phyloP scores from a whole-genome alignment of 2,329 filamentous ascomycete species.

The Alternaria rosae region DNA sequence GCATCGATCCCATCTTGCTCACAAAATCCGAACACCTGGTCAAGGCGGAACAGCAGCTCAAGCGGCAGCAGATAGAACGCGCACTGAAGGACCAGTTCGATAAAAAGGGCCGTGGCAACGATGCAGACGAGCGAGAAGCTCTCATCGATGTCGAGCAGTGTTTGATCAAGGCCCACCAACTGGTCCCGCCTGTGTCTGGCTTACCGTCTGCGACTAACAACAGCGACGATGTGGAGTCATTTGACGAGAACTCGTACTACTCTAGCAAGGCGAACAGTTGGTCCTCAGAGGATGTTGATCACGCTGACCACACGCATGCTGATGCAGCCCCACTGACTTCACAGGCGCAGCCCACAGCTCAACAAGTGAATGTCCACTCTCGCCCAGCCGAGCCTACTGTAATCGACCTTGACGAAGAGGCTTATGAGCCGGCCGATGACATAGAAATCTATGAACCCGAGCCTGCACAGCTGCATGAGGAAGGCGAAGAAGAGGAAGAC shows the following conservation, averaged over 20 bases:
- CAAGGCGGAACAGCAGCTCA: constrained; percentile 79
- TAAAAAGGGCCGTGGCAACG: constrained; percentile 60
- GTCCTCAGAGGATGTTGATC: constrained; percentile 58
- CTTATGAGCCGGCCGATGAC: constrained; percentile 50
- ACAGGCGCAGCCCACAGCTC: constrained; percentile 34
- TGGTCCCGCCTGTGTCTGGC: constrained; percentile 74
- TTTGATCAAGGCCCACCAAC: constrained; percentile 68
- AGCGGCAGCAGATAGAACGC: constrained; percentile 82
- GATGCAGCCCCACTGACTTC: constrained; percentile 40
- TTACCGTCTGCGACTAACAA: constrained; percentile 63
- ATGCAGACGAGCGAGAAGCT: constrained; percentile 57
- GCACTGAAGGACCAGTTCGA: constrained; percentile 79
- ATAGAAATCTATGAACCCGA: constrained; percentile 50
- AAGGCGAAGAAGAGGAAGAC: constrained; percentile 49
- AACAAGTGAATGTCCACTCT: constrained; percentile 24
- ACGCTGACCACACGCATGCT: constrained; percentile 38
- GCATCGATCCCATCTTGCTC: constrained; percentile 82
- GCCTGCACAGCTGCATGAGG: constrained; percentile 35
- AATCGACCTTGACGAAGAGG: constrained; percentile 49
- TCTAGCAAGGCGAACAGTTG: constrained; percentile 90
- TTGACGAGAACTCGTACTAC: constrained; percentile 95
- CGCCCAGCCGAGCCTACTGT: constrained; percentile 32
- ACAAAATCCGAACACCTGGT: constrained; percentile 86
- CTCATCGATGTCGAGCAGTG: constrained; percentile 54
- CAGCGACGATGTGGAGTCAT: constrained; percentile 76